Evolutionary conservation across 1,284 basidiomycete genomes (phyloP).

Genomic region (Xerocomus amazonicus): DNA sequence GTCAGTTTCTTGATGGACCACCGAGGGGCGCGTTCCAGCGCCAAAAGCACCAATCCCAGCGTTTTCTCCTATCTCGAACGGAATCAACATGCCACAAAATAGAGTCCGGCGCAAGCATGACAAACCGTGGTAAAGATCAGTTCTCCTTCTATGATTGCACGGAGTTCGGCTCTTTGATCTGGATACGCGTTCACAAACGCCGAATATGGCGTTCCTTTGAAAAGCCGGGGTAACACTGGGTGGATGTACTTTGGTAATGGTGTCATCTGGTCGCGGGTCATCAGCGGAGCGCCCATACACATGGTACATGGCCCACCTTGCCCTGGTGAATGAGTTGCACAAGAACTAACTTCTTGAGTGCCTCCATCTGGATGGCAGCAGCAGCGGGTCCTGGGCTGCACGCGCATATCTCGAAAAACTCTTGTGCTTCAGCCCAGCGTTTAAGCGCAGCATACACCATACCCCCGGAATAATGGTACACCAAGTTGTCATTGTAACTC

Average conservation of each 20-base stretch:
- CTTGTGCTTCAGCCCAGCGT: slow-evolving; percentile 61
- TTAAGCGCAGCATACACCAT: slow-evolving; percentile 59
- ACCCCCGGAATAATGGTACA: slow-evolving; percentile 76
- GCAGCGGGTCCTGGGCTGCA: slow-evolving; percentile 64
- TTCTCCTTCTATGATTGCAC: slow-evolving; percentile 50
- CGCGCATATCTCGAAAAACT: slow-evolving; percentile 74
- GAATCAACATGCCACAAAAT: slow-evolving; percentile 8
- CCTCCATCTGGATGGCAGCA: slow-evolving; percentile 76
- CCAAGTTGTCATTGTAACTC: slow-evolving; percentile 68
- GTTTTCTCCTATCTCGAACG: slow-evolving; percentile 60
- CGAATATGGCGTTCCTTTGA: slow-evolving; percentile 62
- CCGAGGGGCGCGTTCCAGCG: slow-evolving; percentile 61
- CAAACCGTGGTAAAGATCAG: slow-evolving; percentile 49
- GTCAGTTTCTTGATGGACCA: slow-evolving; percentile 77
- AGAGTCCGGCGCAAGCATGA: not conserved
- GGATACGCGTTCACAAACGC: slow-evolving; percentile 64
- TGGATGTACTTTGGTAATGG: slow-evolving; percentile 69
- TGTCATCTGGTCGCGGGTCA: slow-evolving; percentile 38
- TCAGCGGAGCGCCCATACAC: slow-evolving; percentile 1
- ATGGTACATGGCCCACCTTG: slow-evolving; percentile 41
- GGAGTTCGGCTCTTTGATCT: slow-evolving; percentile 42
- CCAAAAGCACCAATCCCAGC: slow-evolving; percentile 62
- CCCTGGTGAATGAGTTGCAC: slow-evolving; percentile 74
- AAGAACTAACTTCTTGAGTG: slow-evolving; percentile 76
- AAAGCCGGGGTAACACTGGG: slow-evolving; percentile 47